Base-by-base conservation (phyloP, 257 asterid species). In the Galeopsis tetrahit region DNA sequence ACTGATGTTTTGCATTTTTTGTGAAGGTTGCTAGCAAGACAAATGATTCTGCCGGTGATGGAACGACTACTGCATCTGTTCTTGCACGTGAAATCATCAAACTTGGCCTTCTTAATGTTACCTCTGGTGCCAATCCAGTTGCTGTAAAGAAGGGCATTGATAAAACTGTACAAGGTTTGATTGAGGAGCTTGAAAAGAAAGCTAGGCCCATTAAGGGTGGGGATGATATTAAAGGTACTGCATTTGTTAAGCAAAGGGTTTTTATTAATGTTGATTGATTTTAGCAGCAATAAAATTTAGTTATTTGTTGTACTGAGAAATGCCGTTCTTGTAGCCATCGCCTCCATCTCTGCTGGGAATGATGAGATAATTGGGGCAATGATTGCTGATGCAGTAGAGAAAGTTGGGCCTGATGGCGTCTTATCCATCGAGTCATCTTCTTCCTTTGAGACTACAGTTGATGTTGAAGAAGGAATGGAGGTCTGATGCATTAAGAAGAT, bases 381-480 rank as follows among this genome's bases (percentile, higher is more conserved):
- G 98, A 84, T 94, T 43, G 96, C 98, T 43, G 97, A 94, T 80
- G 98, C 97, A 6, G 88, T 94, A 33, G 97, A 94, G 84, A 94
- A 94, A 81, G 98, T 94, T 67, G 97, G 98, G 56, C 96, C 98
- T 3, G 97, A 91, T 83, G 97, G 98, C 78, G 98, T 94, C 64
- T 79, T 94, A 63, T 94, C 98, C 75, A 94, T 94, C 2, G 98
- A 94, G 84, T 91, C 96, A 9, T 94, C 98, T 0, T 91, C 97
- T 61, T 94, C 97, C 66, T 94, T 94, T 74, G 97, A 91, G 81
- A 94, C 98, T 5, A 89, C 98, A 13, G 91, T 94, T 36, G 96
- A 86, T 59, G 97, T 94, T 55, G 98, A 94, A 86, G 97, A 94
- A 73, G 97, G 97, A 75, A 94, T 93, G 98, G 98, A 93, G 98